Evolutionary conservation across 257 asterid species (phyloP).

Genomic region (Verbena officinalis): DNA sequence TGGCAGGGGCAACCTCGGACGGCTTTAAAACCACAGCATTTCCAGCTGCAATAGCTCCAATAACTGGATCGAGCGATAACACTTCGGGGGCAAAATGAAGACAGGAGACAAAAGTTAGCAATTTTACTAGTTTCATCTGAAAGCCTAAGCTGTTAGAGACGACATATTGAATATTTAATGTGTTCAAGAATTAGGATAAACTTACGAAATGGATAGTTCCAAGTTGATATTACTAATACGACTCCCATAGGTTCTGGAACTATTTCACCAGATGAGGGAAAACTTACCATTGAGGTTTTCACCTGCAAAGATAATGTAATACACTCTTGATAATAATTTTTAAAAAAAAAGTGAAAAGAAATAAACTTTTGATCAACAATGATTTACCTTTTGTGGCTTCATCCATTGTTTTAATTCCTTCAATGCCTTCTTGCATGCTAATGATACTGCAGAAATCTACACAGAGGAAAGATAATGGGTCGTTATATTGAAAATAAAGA

Average conservation of each 20-base stretch:
- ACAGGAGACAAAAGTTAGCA: not conserved
- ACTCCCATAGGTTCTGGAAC: slow-evolving; percentile 88
- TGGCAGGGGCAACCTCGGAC: slow-evolving; percentile 60
- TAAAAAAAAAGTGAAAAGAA: not conserved
- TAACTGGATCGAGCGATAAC: slow-evolving; percentile 72
- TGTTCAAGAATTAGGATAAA: slow-evolving; percentile 11
- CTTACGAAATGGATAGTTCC: slow-evolving; percentile 93
- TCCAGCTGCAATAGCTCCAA: slow-evolving; percentile 97
- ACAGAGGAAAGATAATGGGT: not conserved
- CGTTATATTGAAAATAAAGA: too few relatives aligned
- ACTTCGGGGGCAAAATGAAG: slow-evolving; percentile 30
- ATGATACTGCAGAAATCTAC: slow-evolving; percentile 52
- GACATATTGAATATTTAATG: not conserved
- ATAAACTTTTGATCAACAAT: not conserved
- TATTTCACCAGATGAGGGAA: slow-evolving; percentile 80
- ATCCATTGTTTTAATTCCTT: slow-evolving; percentile 67
- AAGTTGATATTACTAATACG: slow-evolving; percentile 76
- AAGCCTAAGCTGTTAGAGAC: not conserved
- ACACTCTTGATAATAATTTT: not conserved
- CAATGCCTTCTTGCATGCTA: slow-evolving; percentile 62
- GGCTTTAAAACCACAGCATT: slow-evolving; percentile 83
- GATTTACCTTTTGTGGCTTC: slow-evolving; percentile 72
- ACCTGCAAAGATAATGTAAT: slow-evolving; percentile 47
- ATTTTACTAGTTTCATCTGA: not conserved
- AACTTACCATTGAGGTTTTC: slow-evolving; percentile 60